Evolutionary conservation across 441 rosid genomes (phyloP), one percentile per base, ranked within the genome.

Genomic region (Breynia disticha): DNA sequence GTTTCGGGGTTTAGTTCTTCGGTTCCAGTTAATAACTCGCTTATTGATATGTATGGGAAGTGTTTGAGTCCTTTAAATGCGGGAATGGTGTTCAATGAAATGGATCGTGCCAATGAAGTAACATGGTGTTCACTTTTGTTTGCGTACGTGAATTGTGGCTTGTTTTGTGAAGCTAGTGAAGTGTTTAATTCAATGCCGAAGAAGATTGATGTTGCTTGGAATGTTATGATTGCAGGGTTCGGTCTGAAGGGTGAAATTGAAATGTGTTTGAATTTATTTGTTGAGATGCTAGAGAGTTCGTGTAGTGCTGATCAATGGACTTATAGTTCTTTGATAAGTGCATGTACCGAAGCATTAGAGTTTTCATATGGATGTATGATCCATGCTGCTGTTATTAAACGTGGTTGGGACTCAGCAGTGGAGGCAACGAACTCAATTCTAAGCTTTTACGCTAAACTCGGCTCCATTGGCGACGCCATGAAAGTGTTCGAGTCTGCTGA

Each of bases 51-150:
- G 94, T 85, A 79, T 17, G 96, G 95, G 39, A 88, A 85, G 78
- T 88, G 96, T 16, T 62, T 11, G 58, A 63, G 63, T 39, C 72
- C 84, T 15, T 15, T 19, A n/a, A 19, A 73, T 57, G 96, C 95
- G 32, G 46, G 47, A 51, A 69, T 60, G 65, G 82, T 83, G 60
- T 88, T 88, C 68, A 38, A 67, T 55, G 79, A 71, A 46, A 71
- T 69, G 80, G 48, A 22, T 38, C 32, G 28, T 57, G 51, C 56
- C 60, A 85, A 88, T 74, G 89, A 85, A 71, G 83, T 88, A 39
- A 70, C 89, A n/a, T 81, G 95, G 95, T 85, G 96, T 52, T 88
- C 91, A 10, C 81, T 85, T 72, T 64, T 85, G 74, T 85, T 72
- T 71, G 86, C 89, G 0, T 69, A 79, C 55, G 52, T 75, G 16